Base-by-base conservation (phyloP, 495 filamentous ascomycete genomes). In the Lasiosphaeris hirsuta region DNA sequence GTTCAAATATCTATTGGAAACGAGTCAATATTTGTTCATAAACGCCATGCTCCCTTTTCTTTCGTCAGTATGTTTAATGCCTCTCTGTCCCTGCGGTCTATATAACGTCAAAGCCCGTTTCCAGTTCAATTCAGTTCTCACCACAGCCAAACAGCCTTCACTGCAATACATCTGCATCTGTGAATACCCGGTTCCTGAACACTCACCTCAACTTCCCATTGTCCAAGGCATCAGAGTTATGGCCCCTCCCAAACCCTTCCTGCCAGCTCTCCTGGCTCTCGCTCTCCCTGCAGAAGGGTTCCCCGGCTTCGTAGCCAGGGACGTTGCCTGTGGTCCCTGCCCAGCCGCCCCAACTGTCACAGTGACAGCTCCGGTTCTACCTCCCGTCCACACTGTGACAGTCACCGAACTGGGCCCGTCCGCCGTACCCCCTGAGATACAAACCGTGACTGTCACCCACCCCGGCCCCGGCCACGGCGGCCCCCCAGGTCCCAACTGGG, bases 321-420 rank as follows among this genome's bases (percentile, higher is more conserved):
- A 61, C 34, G 45, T 41, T 17, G 34, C 40, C n/a, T 51, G 45
- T 33, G 45, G 47, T 8, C 52, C 47, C 36, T 56, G 58, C 45
- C 35, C 42, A 39, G n/a, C 7, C 15, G 54, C 50, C 33, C 19
- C 50, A 51, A 51, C 49, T 9, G 36, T 55, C 1, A 64, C 62
- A 45, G 42, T 57, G 10, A 61, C 61, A 10, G 15, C 50, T 33
- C 35, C 53, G 1, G 35, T 37, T 6, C 38, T 17, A 10, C 19
- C 35, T 7, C 18, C 57, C 2, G 17, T 10, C 7, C 34, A 46
- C 19, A 55, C 57, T 3, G 17, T 56, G 0, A 56, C 35, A 0
- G 9, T 49, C 0, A 37, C 30, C 13, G 23, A 5, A 7, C 50
- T 13, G 5, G 23, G 23, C 5, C 23, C 23, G 2, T 30, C 23